phyloP scores from a whole-genome alignment of 441 rosid genomes.

The Breynia disticha region DNA sequence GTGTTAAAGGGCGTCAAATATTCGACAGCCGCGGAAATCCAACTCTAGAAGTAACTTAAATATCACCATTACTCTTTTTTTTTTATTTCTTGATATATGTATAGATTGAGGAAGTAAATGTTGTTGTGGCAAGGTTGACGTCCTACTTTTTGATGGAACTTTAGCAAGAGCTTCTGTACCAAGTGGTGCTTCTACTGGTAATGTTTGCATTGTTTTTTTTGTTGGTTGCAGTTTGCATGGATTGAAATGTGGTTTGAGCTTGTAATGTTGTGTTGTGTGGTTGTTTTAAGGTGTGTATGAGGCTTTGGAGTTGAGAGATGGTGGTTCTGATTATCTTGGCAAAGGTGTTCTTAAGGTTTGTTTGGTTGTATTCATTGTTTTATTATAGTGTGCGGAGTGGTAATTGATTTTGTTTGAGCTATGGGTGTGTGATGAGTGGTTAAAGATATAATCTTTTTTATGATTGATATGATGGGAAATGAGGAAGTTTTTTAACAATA shows the following conservation, averaged over 20 bases:
- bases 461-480: too few species aligned
- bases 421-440: too few species aligned
- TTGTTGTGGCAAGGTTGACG: slow-evolving; percentile 37
- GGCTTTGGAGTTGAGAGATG: slow-evolving; percentile 88
- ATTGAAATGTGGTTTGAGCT: background rate
- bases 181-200: slow-evolving; percentile 90
- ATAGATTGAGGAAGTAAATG: too few species aligned
- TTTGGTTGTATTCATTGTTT: background rate
- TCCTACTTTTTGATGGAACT: slow-evolving; percentile 39
- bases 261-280: background rate
- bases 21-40: slow-evolving; percentile 96
- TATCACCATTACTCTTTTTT: background rate
- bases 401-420: too few species aligned
- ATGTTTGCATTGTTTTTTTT: background rate
- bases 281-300: slow-evolving; percentile 55
- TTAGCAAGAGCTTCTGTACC: slow-evolving; percentile 72
- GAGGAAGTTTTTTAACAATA: too few species aligned
- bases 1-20: slow-evolving; percentile 69
- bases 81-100: background rate
- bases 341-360: slow-evolving; percentile 81
- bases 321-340: slow-evolving; percentile 86
- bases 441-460: too few species aligned
- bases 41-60: slow-evolving; percentile 56
- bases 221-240: background rate
- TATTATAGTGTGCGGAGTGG: too few species aligned